These are phyloP conservation scores for Symbiodinium natans DNA, from an alignment of 73 alveolate genomes.

Conservation along the genomic window DNA sequence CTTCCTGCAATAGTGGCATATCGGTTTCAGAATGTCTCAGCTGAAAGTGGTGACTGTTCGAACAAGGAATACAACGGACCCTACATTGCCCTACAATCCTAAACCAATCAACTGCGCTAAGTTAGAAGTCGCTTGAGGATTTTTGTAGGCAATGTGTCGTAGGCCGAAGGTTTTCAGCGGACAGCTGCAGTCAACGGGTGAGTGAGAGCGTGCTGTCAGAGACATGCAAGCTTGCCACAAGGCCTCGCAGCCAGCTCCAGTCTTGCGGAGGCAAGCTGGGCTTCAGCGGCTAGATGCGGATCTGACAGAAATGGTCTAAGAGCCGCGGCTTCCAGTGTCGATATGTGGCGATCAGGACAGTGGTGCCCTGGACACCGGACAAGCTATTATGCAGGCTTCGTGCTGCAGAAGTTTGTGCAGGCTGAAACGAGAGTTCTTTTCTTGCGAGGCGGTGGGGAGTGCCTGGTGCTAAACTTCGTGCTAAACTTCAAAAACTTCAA, in stretches of 20 bases:
- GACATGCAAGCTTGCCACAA: background rate
- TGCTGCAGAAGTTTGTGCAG: background rate
- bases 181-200: background rate
- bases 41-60: too few relatives aligned
- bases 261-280: slow-evolving; percentile 22
- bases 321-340: background rate
- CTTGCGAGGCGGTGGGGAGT: slow-evolving; percentile 63
- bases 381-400: slow-evolving; percentile 64
- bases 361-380: slow-evolving; percentile 81
- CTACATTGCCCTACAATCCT: too few relatives aligned
- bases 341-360: slow-evolving; percentile 26
- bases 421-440: background rate
- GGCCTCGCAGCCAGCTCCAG: slow-evolving; percentile 43
- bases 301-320: background rate
- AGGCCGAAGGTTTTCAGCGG: too few relatives aligned
- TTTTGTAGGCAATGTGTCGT: too few relatives aligned
- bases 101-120: too few relatives aligned
- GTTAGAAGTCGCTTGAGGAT: too few relatives aligned
- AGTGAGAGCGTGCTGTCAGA: background rate
- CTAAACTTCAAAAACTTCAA: background rate
- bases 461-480: background rate
- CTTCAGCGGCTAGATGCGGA: too few relatives aligned
- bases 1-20: too few relatives aligned
- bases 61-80: too few relatives aligned
- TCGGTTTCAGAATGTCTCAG: too few relatives aligned